Base-by-base conservation (phyloP, 441 rosid genomes). In the Brassica balearica region DNA sequence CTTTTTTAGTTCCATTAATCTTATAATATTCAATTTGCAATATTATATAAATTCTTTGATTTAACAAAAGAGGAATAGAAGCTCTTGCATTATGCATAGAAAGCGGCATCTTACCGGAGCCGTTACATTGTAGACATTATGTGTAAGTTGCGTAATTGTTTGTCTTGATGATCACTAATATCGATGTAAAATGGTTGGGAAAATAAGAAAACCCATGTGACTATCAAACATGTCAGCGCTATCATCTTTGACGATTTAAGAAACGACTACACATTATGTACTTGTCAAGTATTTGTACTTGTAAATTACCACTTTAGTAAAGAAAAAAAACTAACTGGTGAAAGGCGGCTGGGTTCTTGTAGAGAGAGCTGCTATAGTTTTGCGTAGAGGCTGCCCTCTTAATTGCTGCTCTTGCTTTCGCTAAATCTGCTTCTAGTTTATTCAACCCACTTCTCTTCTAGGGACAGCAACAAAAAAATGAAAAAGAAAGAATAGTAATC, bases 291-390 rank as follows among this genome's bases (percentile, higher is more conserved):
- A 73, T 27, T 55, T 62, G 68, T 68, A 59, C 27, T 22, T 5
- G 19, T 72, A 71, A 64, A 67, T 43, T 77, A 68, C 53, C 4
- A 34, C 36, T 22, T 36, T 5, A 34, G 56, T 68, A 5, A 48
- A 76, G 34, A 1, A 23, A 75, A 48, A 12, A 34, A 22, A 84
- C 88, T 83, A 83, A 90, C 94, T 86, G 97, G 56, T 88, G 87
- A 84, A 92, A 89, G 43, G 92, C 89, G 48, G 74, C 72, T 1
- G 87, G 75, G 4, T 88, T 92, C 80, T 88, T 85, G 77, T 91
- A 91, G 29, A 87, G 72, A 38, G 84, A 56, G 14, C 90, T 80
- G 2, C 62, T 38, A 34, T 81, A 84, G 63, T 73, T 90, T 20
- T 68, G 80, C 6, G 73, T 53, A 2, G 25, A 85, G 76, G 84